Conservation (phyloP, 2,329 filamentous ascomycete species). For the Orbilia ellipsospora region DNA sequence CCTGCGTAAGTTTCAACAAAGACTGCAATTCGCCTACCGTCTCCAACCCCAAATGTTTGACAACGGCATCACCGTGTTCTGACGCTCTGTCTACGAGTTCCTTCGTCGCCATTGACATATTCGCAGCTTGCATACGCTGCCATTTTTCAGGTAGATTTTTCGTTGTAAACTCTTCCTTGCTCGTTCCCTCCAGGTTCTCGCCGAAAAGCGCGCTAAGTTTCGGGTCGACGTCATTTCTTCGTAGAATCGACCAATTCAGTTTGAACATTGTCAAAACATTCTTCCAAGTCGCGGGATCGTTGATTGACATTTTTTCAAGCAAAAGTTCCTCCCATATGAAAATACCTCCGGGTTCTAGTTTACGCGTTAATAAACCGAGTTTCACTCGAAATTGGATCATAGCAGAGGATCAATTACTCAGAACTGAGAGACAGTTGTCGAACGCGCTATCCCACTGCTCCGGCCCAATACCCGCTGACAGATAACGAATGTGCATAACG, state of each 20-base stretch:
- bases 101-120: slow-evolving; percentile 36
- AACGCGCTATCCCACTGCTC: slow-evolving; percentile 37
- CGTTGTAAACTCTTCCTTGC: slow-evolving; percentile 26
- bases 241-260: slow-evolving; percentile 34
- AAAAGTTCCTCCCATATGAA: slow-evolving; percentile 32
- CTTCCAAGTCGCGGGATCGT: slow-evolving; percentile 22
- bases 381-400: not conserved
- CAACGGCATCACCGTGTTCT: slow-evolving; percentile 21
- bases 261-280: slow-evolving; percentile 31
- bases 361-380: not conserved
- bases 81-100: slow-evolving; percentile 23
- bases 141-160: slow-evolving; percentile 28
- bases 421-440: slow-evolving; percentile 21
- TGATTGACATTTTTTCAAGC: slow-evolving; percentile 30
- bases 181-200: slow-evolving; percentile 15
- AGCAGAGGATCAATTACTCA: slow-evolving; percentile 15
- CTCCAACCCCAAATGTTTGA: slow-evolving; percentile 24
- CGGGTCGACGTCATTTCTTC: slow-evolving; percentile 36
- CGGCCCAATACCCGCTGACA: slow-evolving; percentile 32
- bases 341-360: slow-evolving; percentile 21
- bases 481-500: slow-evolving; percentile 32
- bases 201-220: slow-evolving; percentile 26
- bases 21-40: slow-evolving; percentile 21
- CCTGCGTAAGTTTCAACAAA: slow-evolving; percentile 21
- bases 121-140: slow-evolving; percentile 27